These are phyloP conservation scores for Plenodomus tracheiphilus DNA, from an alignment of 2,329 filamentous ascomycete genomes.

Conservation along the genomic window DNA sequence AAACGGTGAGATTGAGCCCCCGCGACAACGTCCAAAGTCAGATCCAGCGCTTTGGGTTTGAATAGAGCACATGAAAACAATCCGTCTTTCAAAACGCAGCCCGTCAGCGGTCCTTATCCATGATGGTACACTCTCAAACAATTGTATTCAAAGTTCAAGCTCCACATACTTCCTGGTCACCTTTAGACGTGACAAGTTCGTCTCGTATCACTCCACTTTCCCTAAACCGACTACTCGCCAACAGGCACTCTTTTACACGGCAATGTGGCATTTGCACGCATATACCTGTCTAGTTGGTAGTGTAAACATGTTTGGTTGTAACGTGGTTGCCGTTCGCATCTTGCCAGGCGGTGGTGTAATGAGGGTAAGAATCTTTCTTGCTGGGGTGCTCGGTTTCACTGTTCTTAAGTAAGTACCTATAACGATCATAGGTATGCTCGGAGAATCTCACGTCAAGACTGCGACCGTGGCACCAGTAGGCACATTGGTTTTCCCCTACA, in stretches of 20 bases:
- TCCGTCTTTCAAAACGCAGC: not conserved
- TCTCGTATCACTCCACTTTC: not conserved
- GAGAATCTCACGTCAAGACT: conserved; percentile 3
- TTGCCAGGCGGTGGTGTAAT: conserved; percentile 5
- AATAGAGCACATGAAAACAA: not conserved
- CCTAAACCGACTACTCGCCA: not conserved
- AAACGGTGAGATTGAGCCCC: not conserved
- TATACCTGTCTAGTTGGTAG: conserved; percentile 3
- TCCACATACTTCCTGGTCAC: not conserved
- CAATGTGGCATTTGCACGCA: not conserved
- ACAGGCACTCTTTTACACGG: not conserved
- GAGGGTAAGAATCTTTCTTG: conserved; percentile 3
- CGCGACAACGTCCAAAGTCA: not conserved
- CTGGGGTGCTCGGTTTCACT: conserved; percentile 7
- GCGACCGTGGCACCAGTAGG: conserved; percentile 5
- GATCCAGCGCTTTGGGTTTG: not conserved
- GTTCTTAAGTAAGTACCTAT: conserved; percentile 1
- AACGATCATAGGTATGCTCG: conserved; percentile 1
- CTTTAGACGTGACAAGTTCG: not conserved
- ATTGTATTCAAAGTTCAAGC: not conserved
- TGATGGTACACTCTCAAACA: not conserved
- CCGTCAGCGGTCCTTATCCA: not conserved
- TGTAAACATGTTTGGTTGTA: conserved; percentile 2
- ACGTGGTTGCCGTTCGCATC: conserved; percentile 6
- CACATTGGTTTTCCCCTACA: conserved; percentile 2